Base-by-base conservation (phyloP, 2,329 filamentous ascomycete species). In the Thyridium curvatum region DNA sequence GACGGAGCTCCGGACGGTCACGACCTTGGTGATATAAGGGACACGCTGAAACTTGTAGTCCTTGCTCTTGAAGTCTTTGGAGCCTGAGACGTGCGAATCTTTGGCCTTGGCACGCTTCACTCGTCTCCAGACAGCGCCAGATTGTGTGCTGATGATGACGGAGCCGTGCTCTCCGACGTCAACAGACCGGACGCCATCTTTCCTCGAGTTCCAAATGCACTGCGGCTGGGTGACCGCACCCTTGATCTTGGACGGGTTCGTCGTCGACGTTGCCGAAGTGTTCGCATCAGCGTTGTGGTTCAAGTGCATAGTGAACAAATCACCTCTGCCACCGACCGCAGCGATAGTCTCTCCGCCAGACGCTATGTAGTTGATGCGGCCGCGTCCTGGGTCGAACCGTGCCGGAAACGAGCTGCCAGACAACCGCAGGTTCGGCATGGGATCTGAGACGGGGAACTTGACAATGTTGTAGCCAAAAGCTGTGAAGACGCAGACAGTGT, bases 21-120 rank as follows among this genome's bases (percentile, higher is more conserved):
- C 74, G 12, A 94, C 87, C 29, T 89, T 82, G 2, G 88, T 95
- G 40, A 98, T 77, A 32, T 86, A 89, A 1, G 93, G 84, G 8
- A 98, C 80, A 41, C 93, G 82, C 52, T 91, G 82, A 50, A 97
- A 98, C 57, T 98, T 98, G 68, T 94, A 95, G 54, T 95, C 89
- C 49, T 94, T 94, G 12, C 78, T 75, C 51, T 79, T 85, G 28
- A 73, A 69, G 2, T 65, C 60, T 14, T 14, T 34, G 2, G 60
- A 60, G 4, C 65, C 66, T 12, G 65, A 38, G 15, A 62, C 60
- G 2, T 68, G 65, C 5, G 77, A 70, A 47, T 84, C 80, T 52
- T 94, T 94, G 36, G 84, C 81, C 47, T 91, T 94, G 18, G 77
- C 72, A 44, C 93, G 78, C 53, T 87, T 88, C 37, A 93, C 81